Percentiles rank a stretch among this genome's conserved stretches.
These are phyloP conservation scores for Arthrobotrys megalospora DNA, from an alignment of 2,329 filamentous ascomycete genomes.

Conservation along the genomic window DNA sequence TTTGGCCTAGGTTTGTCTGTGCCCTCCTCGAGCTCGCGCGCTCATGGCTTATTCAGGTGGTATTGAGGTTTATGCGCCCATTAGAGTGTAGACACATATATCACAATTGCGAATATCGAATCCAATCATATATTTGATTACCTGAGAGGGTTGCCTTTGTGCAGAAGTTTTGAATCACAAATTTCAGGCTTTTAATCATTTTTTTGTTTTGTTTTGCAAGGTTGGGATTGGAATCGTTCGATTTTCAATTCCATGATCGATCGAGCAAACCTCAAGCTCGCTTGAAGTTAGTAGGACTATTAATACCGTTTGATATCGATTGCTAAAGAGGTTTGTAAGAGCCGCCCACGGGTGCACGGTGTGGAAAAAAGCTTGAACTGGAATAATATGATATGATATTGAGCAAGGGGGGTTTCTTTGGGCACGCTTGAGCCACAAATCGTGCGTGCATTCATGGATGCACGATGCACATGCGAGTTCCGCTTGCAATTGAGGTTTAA, in stretches of 20 bases:
- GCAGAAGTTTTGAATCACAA: neutral
- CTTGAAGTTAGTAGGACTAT: constrained; percentile 6
- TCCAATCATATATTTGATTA: neutral
- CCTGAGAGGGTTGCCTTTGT: neutral
- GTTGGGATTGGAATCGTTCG: neutral
- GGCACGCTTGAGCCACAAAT: constrained; percentile 23
- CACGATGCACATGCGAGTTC: constrained; percentile 46
- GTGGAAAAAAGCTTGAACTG: neutral
- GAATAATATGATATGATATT: constrained; percentile 23
- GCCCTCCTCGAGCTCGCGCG: constrained; percentile 22
- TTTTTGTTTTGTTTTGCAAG: neutral
- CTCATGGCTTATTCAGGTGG: constrained; percentile 6
- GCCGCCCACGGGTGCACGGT: constrained; percentile 1
- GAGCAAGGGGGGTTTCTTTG: constrained; percentile 24
- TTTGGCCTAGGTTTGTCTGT: neutral
- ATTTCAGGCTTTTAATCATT: constrained; percentile 2
- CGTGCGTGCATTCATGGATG: constrained; percentile 39
- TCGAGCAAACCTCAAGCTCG: constrained; percentile 15
- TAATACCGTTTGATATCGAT: constrained; percentile 12
- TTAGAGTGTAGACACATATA: constrained; percentile 23
- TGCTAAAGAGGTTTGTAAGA: constrained; percentile 23
- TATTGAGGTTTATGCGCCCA: constrained; percentile 29
- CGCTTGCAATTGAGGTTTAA: neutral
- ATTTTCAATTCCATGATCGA: constrained; percentile 7
- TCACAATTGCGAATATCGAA: constrained; percentile 7